Evolutionary conservation across 805 yeast species (phyloP).

Genomic region (Cyberlindnera americana): DNA sequence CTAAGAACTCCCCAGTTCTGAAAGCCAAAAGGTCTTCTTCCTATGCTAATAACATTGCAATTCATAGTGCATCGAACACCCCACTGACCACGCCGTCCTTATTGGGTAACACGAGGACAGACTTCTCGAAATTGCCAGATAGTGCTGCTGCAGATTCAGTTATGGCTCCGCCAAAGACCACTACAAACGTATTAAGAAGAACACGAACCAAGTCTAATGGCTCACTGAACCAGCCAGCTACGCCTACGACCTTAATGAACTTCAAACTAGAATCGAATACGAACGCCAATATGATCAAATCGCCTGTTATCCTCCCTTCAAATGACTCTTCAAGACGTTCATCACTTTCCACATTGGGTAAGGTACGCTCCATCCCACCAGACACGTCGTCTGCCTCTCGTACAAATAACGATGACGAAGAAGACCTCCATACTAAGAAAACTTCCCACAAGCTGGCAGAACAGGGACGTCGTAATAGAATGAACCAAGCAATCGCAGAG

Average conservation of each 20-base stretch:
- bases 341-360: slow-evolving; percentile 13
- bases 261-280: slow-evolving; percentile 15
- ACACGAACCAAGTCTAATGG: slow-evolving; percentile 14
- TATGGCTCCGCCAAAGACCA: slow-evolving; percentile 26
- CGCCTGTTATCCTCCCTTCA: slow-evolving; percentile 24
- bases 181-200: slow-evolving; percentile 18
- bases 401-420: slow-evolving; percentile 15
- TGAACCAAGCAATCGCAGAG: slow-evolving; percentile 82
- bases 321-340: slow-evolving; percentile 18
- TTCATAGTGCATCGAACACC: slow-evolving; percentile 18
- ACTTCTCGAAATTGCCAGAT: slow-evolving; percentile 5
- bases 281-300: slow-evolving; percentile 5
- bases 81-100: slow-evolving; percentile 4
- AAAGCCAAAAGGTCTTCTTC: slow-evolving; percentile 29
- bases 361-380: slow-evolving; percentile 8
- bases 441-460: slow-evolving; percentile 83
- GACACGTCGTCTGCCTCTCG: slow-evolving; percentile 11
- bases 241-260: slow-evolving; percentile 29
- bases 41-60: slow-evolving; percentile 14
- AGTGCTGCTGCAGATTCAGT: slow-evolving; percentile 4
- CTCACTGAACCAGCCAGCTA: slow-evolving; percentile 26
- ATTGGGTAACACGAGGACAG: background rate
- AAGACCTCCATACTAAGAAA: slow-evolving; percentile 25
- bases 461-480: slow-evolving; percentile 91
- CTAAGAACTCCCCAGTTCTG: slow-evolving; percentile 37